These are phyloP conservation scores for Ogataea pini DNA, from an alignment of 805 yeast genomes.

Conservation along the genomic window DNA sequence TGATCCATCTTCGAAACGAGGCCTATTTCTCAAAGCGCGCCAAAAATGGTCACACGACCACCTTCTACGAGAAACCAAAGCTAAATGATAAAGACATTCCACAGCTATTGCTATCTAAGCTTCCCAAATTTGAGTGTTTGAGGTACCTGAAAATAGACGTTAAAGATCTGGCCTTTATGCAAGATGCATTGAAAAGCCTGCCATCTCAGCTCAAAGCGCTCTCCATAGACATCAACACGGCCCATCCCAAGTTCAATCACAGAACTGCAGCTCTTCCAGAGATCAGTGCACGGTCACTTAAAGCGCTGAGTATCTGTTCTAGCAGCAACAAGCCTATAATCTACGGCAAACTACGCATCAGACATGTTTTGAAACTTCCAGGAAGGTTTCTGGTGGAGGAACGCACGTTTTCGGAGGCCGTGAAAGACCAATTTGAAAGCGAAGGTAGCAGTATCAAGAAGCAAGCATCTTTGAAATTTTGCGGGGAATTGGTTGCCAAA, in stretches of 20 bases:
- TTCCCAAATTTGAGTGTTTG: constrained; percentile 16
- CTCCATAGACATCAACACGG: constrained; percentile 16
- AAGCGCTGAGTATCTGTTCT: constrained; percentile 13
- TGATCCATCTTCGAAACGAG: constrained; percentile 17
- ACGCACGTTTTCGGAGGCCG: constrained; percentile 11
- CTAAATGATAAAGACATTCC: constrained; percentile 12
- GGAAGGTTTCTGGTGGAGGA: constrained; percentile 15
- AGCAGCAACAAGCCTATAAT: constrained; percentile 17
- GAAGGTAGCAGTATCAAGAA: constrained; percentile 16
- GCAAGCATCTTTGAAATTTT: constrained; percentile 15
- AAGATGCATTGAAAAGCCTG: constrained; percentile 10
- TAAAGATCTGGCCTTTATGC: constrained; percentile 10
- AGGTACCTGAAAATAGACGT: constrained; percentile 21
- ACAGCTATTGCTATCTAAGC: constrained; percentile 4
- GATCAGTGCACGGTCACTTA: constrained; percentile 9
- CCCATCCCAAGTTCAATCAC: constrained; percentile 12
- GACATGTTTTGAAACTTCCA: constrained; percentile 20
- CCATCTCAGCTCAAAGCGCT: constrained; percentile 22
- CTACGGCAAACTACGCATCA: constrained; percentile 18
- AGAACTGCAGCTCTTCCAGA: constrained; percentile 9
- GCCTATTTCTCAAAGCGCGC: background rate
- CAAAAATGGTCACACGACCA: background rate
- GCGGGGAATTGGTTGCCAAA: constrained; percentile 21
- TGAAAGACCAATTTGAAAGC: constrained; percentile 15
- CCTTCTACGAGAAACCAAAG: background rate